Conservation (phyloP, 225 moss, liverwort and hornwort genomes). For the Climacium dendroides region DNA sequence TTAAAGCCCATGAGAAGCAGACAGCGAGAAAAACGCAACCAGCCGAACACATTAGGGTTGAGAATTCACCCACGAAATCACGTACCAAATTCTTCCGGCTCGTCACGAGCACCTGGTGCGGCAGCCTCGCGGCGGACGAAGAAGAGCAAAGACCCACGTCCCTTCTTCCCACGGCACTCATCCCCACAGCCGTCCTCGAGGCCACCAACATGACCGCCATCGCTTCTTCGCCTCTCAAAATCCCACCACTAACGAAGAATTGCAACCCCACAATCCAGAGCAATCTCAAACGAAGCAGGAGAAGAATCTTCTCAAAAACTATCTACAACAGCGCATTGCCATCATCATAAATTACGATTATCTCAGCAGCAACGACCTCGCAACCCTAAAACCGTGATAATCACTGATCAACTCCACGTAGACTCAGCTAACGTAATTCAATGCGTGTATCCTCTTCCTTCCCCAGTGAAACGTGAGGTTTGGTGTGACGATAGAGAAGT, state of each 20-base stretch:
- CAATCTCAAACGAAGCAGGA: background rate
- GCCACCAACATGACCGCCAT: constrained; percentile 31
- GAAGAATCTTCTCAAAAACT: background rate
- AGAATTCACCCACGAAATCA: background rate
- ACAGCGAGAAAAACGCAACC: background rate
- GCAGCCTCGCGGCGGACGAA: background rate
- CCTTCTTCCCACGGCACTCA: background rate
- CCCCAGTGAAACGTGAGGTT: background rate
- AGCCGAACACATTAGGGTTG: background rate
- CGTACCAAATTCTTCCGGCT: constrained; percentile 20
- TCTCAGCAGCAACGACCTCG: background rate
- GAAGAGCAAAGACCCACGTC: constrained; percentile 3
- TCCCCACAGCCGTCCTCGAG: background rate
- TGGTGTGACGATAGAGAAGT: background rate
- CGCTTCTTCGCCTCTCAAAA: background rate
- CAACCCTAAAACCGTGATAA: background rate
- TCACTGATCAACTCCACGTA: background rate
- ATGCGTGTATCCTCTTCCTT: background rate
- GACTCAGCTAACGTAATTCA: background rate
- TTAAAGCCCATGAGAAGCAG: background rate
- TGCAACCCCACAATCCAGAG: background rate
- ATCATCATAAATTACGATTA: background rate
- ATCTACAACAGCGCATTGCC: background rate
- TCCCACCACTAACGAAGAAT: background rate
- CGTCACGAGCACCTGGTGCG: background rate